A percentile compares a stretch with the other conserved stretches of the same genome.
These are phyloP conservation scores for Trypanosoma conorhini DNA, from an alignment of 208 protist genomes.

Conservation along the genomic window DNA sequence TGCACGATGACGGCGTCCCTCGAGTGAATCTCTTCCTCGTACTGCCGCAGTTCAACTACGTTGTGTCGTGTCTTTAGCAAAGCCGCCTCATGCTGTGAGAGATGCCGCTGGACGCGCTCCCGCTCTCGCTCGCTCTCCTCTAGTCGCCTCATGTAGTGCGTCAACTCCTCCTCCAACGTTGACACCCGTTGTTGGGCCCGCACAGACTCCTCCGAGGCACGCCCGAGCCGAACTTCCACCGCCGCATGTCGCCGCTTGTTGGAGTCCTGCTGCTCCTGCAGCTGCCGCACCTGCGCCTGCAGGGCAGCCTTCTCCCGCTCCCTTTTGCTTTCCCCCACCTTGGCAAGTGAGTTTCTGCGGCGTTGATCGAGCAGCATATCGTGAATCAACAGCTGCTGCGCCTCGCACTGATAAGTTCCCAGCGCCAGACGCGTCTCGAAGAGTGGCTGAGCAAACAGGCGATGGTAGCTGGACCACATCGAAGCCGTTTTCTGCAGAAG, in stretches of 20 bases:
- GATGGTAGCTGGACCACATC: constrained; percentile 16
- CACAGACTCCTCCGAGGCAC: neutral
- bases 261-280: constrained; percentile 7
- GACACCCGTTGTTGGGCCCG: neutral
- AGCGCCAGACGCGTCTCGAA: constrained; percentile 12
- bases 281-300: neutral
- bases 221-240: neutral
- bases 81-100: constrained; percentile 11
- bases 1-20: constrained; percentile 12
- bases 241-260: neutral
- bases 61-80: neutral
- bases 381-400: constrained; percentile 5
- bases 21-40: constrained; percentile 17
- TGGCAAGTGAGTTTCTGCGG: neutral
- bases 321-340: neutral
- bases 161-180: constrained; percentile 6
- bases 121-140: constrained; percentile 17
- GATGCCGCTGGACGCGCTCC: constrained; percentile 3
- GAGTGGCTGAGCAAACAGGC: constrained; percentile 16
- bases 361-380: neutral
- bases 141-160: constrained; percentile 5
- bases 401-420: constrained; percentile 5
- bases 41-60: neutral
- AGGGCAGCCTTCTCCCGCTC: neutral
- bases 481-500: constrained; percentile 16